Evolutionary conservation across 768 basidiomycete species (phyloP), one percentile per base, ranked within the genome.

Genomic region (Gyrodon lividus): DNA sequence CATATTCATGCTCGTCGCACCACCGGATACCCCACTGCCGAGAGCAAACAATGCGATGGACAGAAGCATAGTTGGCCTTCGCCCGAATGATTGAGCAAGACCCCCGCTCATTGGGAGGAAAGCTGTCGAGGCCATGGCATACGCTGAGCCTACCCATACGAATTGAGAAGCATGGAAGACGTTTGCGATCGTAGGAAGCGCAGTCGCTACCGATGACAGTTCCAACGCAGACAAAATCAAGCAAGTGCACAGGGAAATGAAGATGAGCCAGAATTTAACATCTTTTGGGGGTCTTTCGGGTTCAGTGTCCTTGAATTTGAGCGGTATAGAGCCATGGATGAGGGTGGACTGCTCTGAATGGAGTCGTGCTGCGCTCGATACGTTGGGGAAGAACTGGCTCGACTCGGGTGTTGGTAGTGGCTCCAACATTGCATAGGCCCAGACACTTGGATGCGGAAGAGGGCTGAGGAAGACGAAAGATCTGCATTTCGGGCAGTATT

Each of bases 101-200:
- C 59, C 57, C 30, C 70, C 69, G 45, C 62, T 67, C 56, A 72
- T 59, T 0, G 74, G 75, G 10, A 76, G 61, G 34, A 74, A 59
- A 0, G 71, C 71, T 2, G 73, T 71, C 8, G 67, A 62, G 2
- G 71, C 56, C 9, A 76, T 62, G 12, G 68, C 65, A 40, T 72
- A 76, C 0, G 72, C 64, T 3, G 65, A 63, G 2, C 68, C 73
- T 19, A 74, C 61, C 74, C 74, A 75, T n/a, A 61, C 47, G 34
- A 70, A 72, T 38, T 68, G 63, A 6, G 55, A 52, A 0, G 61
- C 60, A 3, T 52, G 52, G 6, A 73, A 50, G 4, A 58, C 65
- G 23, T 61, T 47, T 5, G 64, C 62, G 46, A 73, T 73, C 19
- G 64, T 66, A 2, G 72, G 72, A 9, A 73, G 65, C 5, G 69